Percentiles rank a stretch among this genome's conserved stretches.
phyloP scores from a whole-genome alignment of 176 grass and related monocot genomes.

The Carex pumila region DNA sequence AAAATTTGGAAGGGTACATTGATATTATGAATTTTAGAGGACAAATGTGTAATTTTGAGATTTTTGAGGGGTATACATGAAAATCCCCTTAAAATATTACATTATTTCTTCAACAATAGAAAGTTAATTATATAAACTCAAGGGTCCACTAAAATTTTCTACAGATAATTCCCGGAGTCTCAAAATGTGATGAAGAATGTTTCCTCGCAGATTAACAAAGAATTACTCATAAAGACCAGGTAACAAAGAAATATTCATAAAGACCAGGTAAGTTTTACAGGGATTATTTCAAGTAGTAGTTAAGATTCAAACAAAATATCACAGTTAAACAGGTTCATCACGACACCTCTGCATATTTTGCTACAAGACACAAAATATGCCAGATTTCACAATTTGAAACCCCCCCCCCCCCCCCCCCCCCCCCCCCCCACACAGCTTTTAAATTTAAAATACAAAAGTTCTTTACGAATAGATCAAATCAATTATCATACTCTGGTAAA shows the following conservation, averaged over 20 bases:
- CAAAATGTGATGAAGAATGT: neutral
- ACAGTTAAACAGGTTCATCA: constrained; percentile 10
- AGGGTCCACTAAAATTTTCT: neutral
- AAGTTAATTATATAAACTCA: neutral
- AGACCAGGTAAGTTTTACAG: neutral
- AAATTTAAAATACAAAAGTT: too few relatives aligned
- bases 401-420: too few relatives aligned
- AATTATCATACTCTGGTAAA: neutral
- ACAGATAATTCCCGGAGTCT: neutral
- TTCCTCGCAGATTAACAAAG: neutral
- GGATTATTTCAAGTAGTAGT: neutral
- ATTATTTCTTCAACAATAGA: neutral
- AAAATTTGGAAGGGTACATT: too few relatives aligned
- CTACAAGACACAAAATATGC: neutral
- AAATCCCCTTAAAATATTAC: too few relatives aligned
- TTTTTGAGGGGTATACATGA: too few relatives aligned
- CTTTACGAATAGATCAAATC: too few relatives aligned
- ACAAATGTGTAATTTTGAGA: too few relatives aligned
- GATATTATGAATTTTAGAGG: too few relatives aligned
- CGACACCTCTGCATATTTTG: neutral
- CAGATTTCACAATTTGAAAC: neutral
- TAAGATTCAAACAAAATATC: neutral
- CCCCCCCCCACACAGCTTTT: too few relatives aligned
- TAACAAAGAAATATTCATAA: neutral
- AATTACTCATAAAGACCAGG: neutral